Base-by-base conservation (phyloP, 2,329 filamentous ascomycete genomes). In the Arthrobotrys sphaeroides region DNA sequence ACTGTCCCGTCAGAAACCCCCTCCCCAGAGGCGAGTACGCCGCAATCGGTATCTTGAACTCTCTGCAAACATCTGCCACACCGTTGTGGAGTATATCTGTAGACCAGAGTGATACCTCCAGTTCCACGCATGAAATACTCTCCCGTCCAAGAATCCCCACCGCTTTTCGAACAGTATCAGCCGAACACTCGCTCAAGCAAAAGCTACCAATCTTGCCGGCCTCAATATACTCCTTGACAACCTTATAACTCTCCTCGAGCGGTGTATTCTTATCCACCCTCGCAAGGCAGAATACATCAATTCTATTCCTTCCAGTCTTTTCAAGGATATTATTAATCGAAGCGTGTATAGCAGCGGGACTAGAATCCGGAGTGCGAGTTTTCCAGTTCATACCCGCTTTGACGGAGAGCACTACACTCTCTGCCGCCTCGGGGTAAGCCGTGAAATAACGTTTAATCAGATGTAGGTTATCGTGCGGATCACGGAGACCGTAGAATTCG, bases 21-120 rank as follows among this genome's bases (percentile, higher is more conserved):
- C 87, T 84, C 3, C 90, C 89, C 0, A 93, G 84, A 0, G 91
- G 91, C 45, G 89, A 90, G 82, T 93, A 93, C 0, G 90, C 90
- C 31, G 92, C 82, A 53, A 94, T 83, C 0, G 90, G 89, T 74
- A 94, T 92, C 45, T 85, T 83, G 45, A 90, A 82, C 80, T 94
- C 85, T 0, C 84, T 85, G 79, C 88, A 90, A 0, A 87, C 85
- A 1, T 83, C 84, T 3, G 85, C 84, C 28, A 88, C 82, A 1
- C 87, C 86, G 77, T 88, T 87, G 20, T 80, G 81, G 26, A 87
- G 81, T 18, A 84, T 62, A 82, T 87, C 85, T 0, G 84, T 83
- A n/a, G 81, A 76, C 79, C 81, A 87, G 70, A 88, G 81, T 73
- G 84, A 86, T 61, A 88, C 81, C 81, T 88, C 87, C 20, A 87